Evolutionary conservation across 2,329 filamentous ascomycete genomes (phyloP).

Genomic region (Trichophyton simii): DNA sequence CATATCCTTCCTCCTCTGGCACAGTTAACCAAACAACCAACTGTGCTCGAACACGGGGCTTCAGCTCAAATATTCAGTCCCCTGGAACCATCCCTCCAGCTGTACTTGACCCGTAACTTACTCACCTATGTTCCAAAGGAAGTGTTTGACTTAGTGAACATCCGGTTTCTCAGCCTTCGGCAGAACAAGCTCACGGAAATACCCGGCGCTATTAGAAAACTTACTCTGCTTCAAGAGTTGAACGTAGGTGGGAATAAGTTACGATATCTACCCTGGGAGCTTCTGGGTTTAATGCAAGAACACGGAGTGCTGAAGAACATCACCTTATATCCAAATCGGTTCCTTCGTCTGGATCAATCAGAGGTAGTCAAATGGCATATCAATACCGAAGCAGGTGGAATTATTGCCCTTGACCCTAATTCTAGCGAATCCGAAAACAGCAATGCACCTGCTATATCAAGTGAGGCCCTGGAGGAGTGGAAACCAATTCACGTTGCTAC

Average conservation of each 20-base stretch:
- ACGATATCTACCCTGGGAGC: slow-evolving; percentile 33
- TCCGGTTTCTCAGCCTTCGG: slow-evolving; percentile 35
- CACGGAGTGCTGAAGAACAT: slow-evolving; percentile 27
- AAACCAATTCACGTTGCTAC: slow-evolving; percentile 27
- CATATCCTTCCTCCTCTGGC: slow-evolving; percentile 27
- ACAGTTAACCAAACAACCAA: slow-evolving; percentile 30
- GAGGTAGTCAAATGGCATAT: slow-evolving; percentile 25
- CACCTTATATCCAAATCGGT: slow-evolving; percentile 30
- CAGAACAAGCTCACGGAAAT: slow-evolving; percentile 34
- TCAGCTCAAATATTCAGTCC: slow-evolving; percentile 28
- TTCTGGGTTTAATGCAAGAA: slow-evolving; percentile 29
- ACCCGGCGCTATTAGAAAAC: slow-evolving; percentile 29
- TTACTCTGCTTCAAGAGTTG: slow-evolving; percentile 33
- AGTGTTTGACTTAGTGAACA: slow-evolving; percentile 30
- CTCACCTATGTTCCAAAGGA: slow-evolving; percentile 27
- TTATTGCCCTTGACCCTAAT: background rate
- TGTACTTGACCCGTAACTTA: slow-evolving; percentile 34
- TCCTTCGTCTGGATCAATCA: slow-evolving; percentile 15
- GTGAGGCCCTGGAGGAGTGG: slow-evolving; percentile 17
- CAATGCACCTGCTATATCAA: background rate
- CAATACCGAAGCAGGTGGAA: slow-evolving; percentile 9
- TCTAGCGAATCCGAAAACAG: background rate
- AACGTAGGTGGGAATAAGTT: slow-evolving; percentile 36
- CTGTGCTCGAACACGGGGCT: slow-evolving; percentile 11
- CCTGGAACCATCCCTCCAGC: slow-evolving; percentile 30